phyloP scores from a whole-genome alignment of 139 green algal species.

The Tetradesmus obliquus region DNA sequence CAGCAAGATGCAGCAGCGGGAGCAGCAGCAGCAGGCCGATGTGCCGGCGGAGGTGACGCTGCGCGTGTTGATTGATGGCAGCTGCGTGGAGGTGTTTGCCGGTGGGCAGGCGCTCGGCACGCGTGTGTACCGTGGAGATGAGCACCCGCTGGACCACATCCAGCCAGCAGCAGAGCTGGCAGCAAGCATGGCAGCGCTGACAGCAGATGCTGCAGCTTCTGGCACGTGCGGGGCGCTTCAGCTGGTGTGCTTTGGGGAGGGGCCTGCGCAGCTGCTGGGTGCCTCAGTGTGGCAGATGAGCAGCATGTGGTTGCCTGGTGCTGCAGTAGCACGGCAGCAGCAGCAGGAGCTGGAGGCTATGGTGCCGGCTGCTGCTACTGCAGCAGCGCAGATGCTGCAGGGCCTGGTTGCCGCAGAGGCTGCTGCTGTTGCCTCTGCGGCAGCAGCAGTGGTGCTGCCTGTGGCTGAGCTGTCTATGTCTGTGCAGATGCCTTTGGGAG shows the following conservation, averaged over 20 bases:
- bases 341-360: background rate
- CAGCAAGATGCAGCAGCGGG: background rate
- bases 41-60: constrained; percentile 58
- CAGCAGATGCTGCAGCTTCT: background rate
- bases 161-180: background rate
- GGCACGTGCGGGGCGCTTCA: background rate
- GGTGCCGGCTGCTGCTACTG: background rate
- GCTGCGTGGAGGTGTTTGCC: constrained; percentile 77
- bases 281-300: background rate
- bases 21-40: background rate
- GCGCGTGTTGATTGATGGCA: constrained; percentile 82
- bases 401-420: constrained; percentile 21
- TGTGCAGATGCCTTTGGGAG: background rate
- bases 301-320: constrained; percentile 24
- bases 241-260: constrained; percentile 20
- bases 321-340: background rate
- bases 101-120: constrained; percentile 73
- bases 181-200: background rate
- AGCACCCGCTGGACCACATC: constrained; percentile 19
- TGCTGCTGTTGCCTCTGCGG: background rate
- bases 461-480: constrained; percentile 9
- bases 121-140: constrained; percentile 76
- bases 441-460: constrained; percentile 13
- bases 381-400: constrained; percentile 30
- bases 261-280: background rate